A percentile compares a stretch with the other conserved stretches of the same genome.
These are phyloP conservation scores for Melianthus villosus DNA, from an alignment of 441 rosid genomes.

Conservation along the genomic window DNA sequence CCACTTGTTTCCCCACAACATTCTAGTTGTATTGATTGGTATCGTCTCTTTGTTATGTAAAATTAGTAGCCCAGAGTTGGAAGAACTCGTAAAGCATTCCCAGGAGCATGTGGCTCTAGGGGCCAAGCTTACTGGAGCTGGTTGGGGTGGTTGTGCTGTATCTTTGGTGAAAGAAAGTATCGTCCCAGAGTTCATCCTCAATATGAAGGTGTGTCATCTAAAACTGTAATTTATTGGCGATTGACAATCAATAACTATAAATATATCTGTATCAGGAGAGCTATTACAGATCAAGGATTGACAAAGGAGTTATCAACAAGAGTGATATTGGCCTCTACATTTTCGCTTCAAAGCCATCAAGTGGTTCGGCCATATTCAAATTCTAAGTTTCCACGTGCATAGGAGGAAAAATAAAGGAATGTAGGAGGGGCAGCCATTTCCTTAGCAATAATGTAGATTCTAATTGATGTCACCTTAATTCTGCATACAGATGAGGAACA, in stretches of 20 bases:
- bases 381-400: too few species aligned
- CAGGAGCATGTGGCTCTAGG: conserved; percentile 68
- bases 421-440: too few species aligned
- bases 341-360: conserved; percentile 93
- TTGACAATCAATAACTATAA: not conserved
- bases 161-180: conserved; percentile 64
- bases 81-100: conserved; percentile 62
- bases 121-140: conserved; percentile 95
- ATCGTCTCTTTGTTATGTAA: conserved; percentile 1
- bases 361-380: conserved; percentile 88
- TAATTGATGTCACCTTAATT: too few species aligned
- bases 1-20: not conserved
- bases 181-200: conserved; percentile 67
- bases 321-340: conserved; percentile 68
- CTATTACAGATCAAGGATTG: conserved; percentile 62
- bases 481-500: too few species aligned
- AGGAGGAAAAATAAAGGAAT: too few species aligned
- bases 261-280: conserved; percentile 34
- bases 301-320: conserved; percentile 50
- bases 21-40: not conserved
- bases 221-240: not conserved
- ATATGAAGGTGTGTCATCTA: conserved; percentile 39
- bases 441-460: too few species aligned
- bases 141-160: conserved; percentile 98
- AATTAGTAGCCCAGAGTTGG: conserved; percentile 79